Conservation (phyloP, 108 stramenopile genomes). For the Phaeodactylum tricornutum region DNA sequence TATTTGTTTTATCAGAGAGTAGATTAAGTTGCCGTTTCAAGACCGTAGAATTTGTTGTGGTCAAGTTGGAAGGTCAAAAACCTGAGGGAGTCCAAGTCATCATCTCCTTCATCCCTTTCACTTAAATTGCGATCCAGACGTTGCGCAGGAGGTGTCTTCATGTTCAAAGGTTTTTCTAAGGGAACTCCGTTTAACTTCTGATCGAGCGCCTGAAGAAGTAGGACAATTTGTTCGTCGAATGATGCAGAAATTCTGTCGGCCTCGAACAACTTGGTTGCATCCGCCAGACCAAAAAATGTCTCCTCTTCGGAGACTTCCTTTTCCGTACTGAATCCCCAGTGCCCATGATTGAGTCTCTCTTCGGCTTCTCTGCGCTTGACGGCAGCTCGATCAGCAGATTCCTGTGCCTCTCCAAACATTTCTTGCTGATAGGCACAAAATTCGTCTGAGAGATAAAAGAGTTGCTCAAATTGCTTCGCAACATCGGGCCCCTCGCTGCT, state of each 20-base stretch:
- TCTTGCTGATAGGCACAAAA: slow-evolving; percentile 79
- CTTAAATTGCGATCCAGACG: no score
- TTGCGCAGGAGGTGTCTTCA: no score
- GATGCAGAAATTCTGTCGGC: no score
- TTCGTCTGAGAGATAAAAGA: slow-evolving; percentile 51
- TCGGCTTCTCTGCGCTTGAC: slow-evolving; percentile 49
- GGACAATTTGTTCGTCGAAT: slow-evolving; percentile 36
- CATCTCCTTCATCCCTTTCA: no score
- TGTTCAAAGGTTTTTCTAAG: no score
- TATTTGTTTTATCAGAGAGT: no score
- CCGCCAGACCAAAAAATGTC: slow-evolving; percentile 59
- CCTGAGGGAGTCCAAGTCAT: slow-evolving; percentile 52
- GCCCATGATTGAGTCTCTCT: slow-evolving; percentile 44
- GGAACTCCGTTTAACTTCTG: slow-evolving; percentile 42
- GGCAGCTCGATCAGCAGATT: slow-evolving; percentile 44
- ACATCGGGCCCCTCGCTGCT: background rate
- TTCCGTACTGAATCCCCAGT: slow-evolving; percentile 69
- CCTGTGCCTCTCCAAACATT: slow-evolving; percentile 54
- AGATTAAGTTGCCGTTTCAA: no score
- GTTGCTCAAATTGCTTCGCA: slow-evolving; percentile 25
- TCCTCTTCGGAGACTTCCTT: slow-evolving; percentile 40
- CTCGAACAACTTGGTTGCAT: slow-evolving; percentile 27
- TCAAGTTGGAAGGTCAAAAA: slow-evolving; percentile 80
- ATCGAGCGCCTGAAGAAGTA: slow-evolving; percentile 37
- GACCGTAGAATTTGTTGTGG: slow-evolving; percentile 74